Evolutionary conservation across 2,329 filamentous ascomycete species (phyloP).

Genomic region (Cladorrhinum sp.): DNA sequence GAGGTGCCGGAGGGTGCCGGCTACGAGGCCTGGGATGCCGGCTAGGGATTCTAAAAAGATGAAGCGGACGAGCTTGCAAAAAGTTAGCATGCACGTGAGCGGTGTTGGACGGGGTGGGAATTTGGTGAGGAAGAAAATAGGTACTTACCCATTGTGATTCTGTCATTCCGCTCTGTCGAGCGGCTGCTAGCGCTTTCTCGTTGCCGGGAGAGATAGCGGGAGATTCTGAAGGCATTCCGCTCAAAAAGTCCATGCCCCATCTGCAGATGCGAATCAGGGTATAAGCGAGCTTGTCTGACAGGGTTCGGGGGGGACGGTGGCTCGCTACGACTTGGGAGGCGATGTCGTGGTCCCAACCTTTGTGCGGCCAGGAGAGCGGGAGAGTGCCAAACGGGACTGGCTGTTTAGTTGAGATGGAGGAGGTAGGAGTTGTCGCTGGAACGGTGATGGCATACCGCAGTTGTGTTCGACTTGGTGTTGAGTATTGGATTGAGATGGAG

Average conservation of each 20-base stretch:
- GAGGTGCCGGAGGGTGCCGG: constrained; percentile 86
- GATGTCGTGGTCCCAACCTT: constrained; percentile 71
- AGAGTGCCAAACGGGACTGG: not conserved
- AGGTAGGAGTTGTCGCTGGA: not conserved
- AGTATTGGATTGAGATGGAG: not conserved
- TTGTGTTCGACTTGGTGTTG: not conserved
- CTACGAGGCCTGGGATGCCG: constrained; percentile 94
- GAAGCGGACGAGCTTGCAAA: constrained; percentile 66
- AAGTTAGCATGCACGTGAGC: too few relatives aligned
- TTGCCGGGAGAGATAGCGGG: constrained; percentile 16
- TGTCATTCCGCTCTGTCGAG: constrained; percentile 56
- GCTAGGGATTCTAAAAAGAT: constrained; percentile 93
- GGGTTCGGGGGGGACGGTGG: constrained; percentile 69
- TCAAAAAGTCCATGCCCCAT: constrained; percentile 76
- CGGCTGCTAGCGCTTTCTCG: constrained; percentile 40
- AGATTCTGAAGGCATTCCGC: constrained; percentile 63
- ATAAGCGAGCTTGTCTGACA: constrained; percentile 76
- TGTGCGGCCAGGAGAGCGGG: constrained; percentile 57
- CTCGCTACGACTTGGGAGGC: constrained; percentile 72
- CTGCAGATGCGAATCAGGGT: constrained; percentile 66
- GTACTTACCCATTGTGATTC: constrained; percentile 74
- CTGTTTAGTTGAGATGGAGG: not conserved
- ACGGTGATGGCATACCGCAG: not conserved
- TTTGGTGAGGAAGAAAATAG: not conserved
- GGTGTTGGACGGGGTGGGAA: too few relatives aligned